Evolutionary conservation across 805 yeast species (phyloP).

Genomic region (Yarrowia divulgata): DNA sequence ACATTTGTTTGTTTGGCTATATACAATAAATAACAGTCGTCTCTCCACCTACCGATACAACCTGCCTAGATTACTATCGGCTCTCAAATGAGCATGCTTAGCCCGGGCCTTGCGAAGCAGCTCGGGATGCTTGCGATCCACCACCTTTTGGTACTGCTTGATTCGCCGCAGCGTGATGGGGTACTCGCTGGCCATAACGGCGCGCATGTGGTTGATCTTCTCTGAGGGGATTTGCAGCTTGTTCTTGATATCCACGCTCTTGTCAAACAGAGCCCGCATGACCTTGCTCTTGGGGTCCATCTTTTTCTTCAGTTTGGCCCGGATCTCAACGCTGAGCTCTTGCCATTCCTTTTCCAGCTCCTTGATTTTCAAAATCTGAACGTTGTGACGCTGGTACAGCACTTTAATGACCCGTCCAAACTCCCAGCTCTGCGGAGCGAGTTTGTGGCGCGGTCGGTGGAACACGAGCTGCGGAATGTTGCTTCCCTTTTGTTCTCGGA

Average conservation of each 20-base stretch:
- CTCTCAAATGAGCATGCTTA: neutral
- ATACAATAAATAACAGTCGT: constrained; percentile 6
- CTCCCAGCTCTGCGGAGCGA: neutral
- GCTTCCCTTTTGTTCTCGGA: neutral
- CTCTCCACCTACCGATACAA: neutral
- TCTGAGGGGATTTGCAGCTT: neutral
- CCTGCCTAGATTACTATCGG: constrained; percentile 1
- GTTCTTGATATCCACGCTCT: neutral
- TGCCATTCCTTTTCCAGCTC: neutral
- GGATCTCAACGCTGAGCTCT: neutral
- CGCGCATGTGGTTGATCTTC: neutral
- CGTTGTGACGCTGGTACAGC: neutral
- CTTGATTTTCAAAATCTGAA: neutral
- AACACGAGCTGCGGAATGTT: constrained; percentile 6
- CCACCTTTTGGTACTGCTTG: neutral
- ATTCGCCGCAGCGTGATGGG: constrained; percentile 17
- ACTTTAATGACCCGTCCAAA: neutral
- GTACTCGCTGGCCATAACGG: neutral
- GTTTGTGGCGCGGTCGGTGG: neutral
- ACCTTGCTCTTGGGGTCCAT: neutral
- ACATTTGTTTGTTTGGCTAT: neutral
- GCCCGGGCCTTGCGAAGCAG: neutral
- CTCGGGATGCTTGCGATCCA: neutral
- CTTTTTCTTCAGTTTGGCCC: neutral
- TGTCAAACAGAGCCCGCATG: neutral